Evolutionary conservation across 2,329 filamentous ascomycete genomes (phyloP), one percentile per base, ranked within the genome.

Genomic region (Pseudogymnoascus sp.): DNA sequence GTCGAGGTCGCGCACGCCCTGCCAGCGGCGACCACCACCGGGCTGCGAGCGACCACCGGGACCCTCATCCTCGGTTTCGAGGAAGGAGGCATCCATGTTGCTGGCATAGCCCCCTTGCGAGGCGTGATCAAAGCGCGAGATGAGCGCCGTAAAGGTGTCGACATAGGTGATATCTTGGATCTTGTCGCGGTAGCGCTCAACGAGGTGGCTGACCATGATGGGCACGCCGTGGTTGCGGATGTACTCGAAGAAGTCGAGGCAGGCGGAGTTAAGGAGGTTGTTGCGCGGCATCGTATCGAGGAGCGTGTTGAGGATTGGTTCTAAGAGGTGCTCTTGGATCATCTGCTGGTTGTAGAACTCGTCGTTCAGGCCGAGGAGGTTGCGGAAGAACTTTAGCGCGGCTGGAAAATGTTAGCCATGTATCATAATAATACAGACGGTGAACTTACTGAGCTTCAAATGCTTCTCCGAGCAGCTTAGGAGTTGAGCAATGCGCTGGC

Each of bases 261-360:
- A 96, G 7, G 92, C 93, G 0, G 93, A 97, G 73, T 94, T 95
- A 33, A 97, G 81, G 2, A 99, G 80, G 68, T 97, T 97, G 74
- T 99, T 93, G 42, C 92, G 85, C 0, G 92, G 90, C 83, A 97
- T 88, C 0, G 91, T 94, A 67, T 89, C 85, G 61, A 88, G 83
- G 35, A 97, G 82, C 37, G 97, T 87, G 67, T 94, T 85, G 12
- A 99, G 79, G 35, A 97, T 89, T 0, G 92, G 89, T 40, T 88
- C 89, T 63, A 97, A 86, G 0, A 94, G 85, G 64, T 87, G 85
- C 72, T 92, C 88, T 67, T 92, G 86, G 27, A 87, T 88, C 68
- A 97, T 83, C 68, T 96, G 88, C 61, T 87, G 88, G 69, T 91
- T 87, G 73, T 97, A 96, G 68, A 94, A 96, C 61, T 95, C 91